phyloP scores from a whole-genome alignment of 108 stramenopile species.

The Aureococcus anophagefferens region DNA sequence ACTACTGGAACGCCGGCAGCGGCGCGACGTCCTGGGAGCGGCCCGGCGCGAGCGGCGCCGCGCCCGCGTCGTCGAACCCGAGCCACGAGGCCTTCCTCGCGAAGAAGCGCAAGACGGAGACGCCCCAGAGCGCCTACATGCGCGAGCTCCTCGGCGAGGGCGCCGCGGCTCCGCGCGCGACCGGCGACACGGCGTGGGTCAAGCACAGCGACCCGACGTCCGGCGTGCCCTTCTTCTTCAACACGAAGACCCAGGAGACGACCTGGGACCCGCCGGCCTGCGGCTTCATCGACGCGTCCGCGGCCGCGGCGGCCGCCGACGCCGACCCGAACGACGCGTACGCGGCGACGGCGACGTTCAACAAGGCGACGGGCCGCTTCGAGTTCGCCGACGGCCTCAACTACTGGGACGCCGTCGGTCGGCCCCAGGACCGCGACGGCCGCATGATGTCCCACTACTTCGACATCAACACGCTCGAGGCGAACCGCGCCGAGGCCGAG shows the following conservation, averaged over 20 bases:
- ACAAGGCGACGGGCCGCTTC: background rate
- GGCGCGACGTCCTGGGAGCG: background rate
- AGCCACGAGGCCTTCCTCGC: background rate
- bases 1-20: background rate
- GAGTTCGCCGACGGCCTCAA: background rate
- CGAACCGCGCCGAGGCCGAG: constrained; percentile 1
- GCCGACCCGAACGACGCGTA: too few relatives aligned
- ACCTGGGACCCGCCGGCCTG: background rate
- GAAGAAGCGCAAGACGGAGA: background rate
- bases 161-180: background rate
- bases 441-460: background rate
- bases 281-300: background rate
- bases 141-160: background rate
- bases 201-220: background rate
- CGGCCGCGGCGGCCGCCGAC: background rate
- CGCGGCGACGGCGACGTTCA: background rate
- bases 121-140: background rate
- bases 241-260: background rate
- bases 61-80: too few relatives aligned
- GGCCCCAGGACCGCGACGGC: background rate
- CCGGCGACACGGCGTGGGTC: background rate
- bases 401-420: background rate
- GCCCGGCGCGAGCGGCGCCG: background rate
- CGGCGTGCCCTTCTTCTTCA: background rate
- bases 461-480: background rate